Base-by-base conservation (phyloP, 768 basidiomycete species). In the Candolleomyces eurysporus region DNA sequence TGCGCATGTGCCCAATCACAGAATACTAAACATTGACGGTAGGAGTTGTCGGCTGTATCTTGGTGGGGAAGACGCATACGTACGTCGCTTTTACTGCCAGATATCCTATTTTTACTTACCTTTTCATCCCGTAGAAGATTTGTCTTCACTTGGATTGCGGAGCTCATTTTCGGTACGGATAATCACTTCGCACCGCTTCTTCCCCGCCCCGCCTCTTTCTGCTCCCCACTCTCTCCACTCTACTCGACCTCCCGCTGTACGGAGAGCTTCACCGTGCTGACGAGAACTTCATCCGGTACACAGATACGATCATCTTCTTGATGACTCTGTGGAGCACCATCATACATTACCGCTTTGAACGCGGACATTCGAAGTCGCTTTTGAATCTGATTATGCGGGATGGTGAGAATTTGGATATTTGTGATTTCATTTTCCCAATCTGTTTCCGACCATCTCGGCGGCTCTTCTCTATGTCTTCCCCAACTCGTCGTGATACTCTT, bases 31-130 rank as follows among this genome's bases (percentile, higher is more conserved):
- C 36, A 32, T 14, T 32, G 19, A 30, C 42, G 2, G 14, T 53
- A 77, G 75, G 71, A 8, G 60, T 76, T 22, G 64, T 73, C 16
- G 76, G 74, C 1, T 77, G 76, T 53, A 77, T 77, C 54, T 67
- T 77, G 26, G 68, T 72, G n/a, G 76, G 75, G 32, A 69, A 58
- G 64, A 66, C 31, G 17, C 54, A 74, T 75, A 16, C 53, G 74
- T 68, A 4, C 10, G 21, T n/a, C 14, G 42, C 11, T 39, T 31
- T 42, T 8, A 16, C 13, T 4, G 16, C 26, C 45, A 17, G 7
- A 46, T 17, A 4, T 4, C 45, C 19, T n/a, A 43, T n/a, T 46
- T 46, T 36, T 5, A 8, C 8, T 17, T 46, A 6, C 8, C 19
- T 32, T 22, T 9, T 51, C 2, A 7, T 19, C 22, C 5, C 19